A percentile compares a stretch with the other conserved stretches of the same genome.
Conservation (phyloP, 768 basidiomycete species). For the Serendipita vermifera region DNA sequence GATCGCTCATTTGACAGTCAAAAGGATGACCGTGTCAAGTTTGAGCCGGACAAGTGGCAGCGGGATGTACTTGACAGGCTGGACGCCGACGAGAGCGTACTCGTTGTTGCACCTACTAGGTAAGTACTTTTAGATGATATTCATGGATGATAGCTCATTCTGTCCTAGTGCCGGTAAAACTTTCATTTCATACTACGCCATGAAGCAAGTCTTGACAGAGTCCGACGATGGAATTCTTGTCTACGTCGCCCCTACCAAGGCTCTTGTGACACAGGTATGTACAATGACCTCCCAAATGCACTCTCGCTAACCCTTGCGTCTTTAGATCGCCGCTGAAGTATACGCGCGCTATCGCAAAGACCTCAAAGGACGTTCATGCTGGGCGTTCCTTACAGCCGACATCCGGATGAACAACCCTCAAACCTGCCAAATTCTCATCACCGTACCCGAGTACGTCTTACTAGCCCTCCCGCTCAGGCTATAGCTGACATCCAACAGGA, state of each 20-base stretch:
- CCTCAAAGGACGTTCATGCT: constrained; percentile 36
- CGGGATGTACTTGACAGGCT: constrained; percentile 49
- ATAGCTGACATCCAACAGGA: constrained; percentile 15
- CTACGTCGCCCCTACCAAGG: constrained; percentile 66
- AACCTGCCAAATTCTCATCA: constrained; percentile 60
- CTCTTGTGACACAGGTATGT: constrained; percentile 44
- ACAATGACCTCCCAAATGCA: background rate
- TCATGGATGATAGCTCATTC: background rate
- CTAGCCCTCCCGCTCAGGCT: background rate
- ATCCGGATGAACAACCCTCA: constrained; percentile 48
- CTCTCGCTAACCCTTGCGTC: background rate
- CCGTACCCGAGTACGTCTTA: constrained; percentile 41
- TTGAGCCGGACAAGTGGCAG: constrained; percentile 63
- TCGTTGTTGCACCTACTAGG: constrained; percentile 42
- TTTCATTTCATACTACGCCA: constrained; percentile 65
- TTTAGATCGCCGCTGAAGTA: constrained; percentile 51
- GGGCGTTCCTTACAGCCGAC: constrained; percentile 57
- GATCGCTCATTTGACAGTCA: constrained; percentile 56
- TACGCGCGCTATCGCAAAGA: constrained; percentile 55
- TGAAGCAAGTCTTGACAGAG: constrained; percentile 50
- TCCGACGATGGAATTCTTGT: constrained; percentile 57
- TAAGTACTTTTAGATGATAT: constrained; percentile 21
- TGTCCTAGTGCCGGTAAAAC: constrained; percentile 55
- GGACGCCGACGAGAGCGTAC: constrained; percentile 43
- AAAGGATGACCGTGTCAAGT: constrained; percentile 43